Conservation (phyloP, 768 basidiomycete genomes). For the Cantharellus cinnabarinus region DNA sequence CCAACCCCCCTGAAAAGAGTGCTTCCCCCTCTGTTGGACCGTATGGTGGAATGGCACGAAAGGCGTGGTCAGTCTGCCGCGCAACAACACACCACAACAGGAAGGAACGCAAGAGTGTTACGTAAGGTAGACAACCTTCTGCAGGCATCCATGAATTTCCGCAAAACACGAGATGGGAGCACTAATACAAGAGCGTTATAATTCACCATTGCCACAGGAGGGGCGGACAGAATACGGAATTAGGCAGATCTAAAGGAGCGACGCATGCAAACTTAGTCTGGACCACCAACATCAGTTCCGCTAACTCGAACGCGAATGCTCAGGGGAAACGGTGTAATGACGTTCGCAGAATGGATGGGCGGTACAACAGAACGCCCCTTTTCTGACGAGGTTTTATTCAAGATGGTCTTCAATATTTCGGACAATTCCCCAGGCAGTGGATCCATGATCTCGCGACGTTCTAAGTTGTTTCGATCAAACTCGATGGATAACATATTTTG, state of each 20-base stretch:
- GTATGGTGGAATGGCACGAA: no score
- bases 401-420: constrained; percentile 47
- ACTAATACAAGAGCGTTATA: background rate
- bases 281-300: constrained; percentile 32
- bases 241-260: background rate
- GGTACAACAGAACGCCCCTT: constrained; percentile 55
- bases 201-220: background rate
- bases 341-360: constrained; percentile 45
- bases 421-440: constrained; percentile 42
- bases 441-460: constrained; percentile 32
- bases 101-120: no score
- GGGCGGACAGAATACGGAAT: background rate
- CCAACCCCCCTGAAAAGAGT: no score
- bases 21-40: no score
- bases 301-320: constrained; percentile 48
- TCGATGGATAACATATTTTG: background rate
- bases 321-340: constrained; percentile 51
- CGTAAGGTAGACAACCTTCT: no score
- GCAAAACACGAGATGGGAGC: no score
- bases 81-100: no score
- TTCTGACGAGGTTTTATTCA: constrained; percentile 61
- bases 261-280: background rate
- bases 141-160: no score
- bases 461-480: constrained; percentile 6
- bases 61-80: no score